phyloP scores from a whole-genome alignment of 2,329 filamentous ascomycete genomes.

The Claviceps sp. region DNA sequence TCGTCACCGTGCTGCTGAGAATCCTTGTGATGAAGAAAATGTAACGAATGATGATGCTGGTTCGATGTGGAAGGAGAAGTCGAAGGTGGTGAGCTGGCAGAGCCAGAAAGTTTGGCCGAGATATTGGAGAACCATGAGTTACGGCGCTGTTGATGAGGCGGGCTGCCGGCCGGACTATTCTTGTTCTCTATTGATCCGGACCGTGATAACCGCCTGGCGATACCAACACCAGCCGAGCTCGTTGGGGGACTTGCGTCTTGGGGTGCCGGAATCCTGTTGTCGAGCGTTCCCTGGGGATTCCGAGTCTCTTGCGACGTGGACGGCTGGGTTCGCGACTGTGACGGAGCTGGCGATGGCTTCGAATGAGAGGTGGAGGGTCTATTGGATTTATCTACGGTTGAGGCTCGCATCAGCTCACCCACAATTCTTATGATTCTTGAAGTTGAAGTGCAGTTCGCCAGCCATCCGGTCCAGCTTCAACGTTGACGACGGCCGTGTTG shows the following conservation, averaged over 20 bases:
- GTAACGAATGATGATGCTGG: conserved; percentile 5
- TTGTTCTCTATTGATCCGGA: conserved; percentile 24
- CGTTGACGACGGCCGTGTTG: background rate
- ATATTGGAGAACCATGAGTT: conserved; percentile 90
- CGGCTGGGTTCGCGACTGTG: conserved; percentile 18
- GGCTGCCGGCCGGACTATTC: conserved; percentile 11
- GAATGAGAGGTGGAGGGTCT: conserved; percentile 16
- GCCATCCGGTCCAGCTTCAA: background rate
- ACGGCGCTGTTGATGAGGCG: conserved; percentile 38
- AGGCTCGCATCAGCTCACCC: background rate
- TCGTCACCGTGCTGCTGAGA: conserved; percentile 4
- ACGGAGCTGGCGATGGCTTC: conserved; percentile 13
- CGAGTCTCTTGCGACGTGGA: conserved; percentile 11
- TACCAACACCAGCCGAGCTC: conserved; percentile 11
- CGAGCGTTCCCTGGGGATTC: conserved; percentile 15
- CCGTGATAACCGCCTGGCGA: conserved; percentile 16
- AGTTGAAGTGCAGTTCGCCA: background rate
- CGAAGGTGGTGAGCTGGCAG: conserved; percentile 20
- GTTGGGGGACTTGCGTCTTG: conserved; percentile 11
- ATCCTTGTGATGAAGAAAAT: conserved; percentile 9
- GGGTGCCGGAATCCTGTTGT: conserved; percentile 9
- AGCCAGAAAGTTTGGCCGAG: conserved; percentile 77
- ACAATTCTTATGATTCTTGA: background rate
- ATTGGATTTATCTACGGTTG: conserved; percentile 17
- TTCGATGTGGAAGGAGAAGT: conserved; percentile 14